Evolutionary conservation across 2,329 filamentous ascomycete genomes (phyloP).

Genomic region (Paecilomyces formosus): DNA sequence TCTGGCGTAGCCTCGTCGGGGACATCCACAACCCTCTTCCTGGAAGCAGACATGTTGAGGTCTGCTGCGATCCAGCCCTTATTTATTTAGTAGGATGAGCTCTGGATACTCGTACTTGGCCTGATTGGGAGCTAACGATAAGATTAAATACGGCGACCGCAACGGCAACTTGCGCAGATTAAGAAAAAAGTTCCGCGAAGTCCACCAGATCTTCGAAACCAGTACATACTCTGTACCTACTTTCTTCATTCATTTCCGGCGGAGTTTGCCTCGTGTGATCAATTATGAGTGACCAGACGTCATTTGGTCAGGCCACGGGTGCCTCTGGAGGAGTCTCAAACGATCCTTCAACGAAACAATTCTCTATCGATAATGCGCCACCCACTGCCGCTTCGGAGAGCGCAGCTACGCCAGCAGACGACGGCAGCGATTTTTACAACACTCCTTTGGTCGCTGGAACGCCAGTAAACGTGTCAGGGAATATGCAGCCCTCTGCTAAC

Average conservation of each 20-base stretch:
- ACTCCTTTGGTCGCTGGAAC: conserved; percentile 26
- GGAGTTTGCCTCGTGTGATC: background rate
- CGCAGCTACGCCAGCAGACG: conserved; percentile 22
- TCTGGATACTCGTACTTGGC: background rate
- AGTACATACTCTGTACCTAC: background rate
- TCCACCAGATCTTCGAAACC: background rate
- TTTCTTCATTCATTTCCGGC: background rate
- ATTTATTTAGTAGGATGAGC: background rate
- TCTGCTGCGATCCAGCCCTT: background rate
- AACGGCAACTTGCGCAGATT: conserved; percentile 19
- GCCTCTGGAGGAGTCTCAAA: conserved; percentile 10
- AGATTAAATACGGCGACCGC: conserved; percentile 13
- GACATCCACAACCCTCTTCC: conserved; percentile 7
- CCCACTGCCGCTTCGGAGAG: conserved; percentile 11
- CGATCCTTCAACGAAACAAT: conserved; percentile 16
- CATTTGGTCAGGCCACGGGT: conserved; percentile 5
- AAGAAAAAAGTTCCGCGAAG: conserved; percentile 18
- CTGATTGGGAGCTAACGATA: conserved; percentile 3
- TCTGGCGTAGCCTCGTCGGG: conserved; percentile 1
- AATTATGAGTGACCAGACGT: conserved; percentile 19
- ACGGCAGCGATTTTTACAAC: conserved; percentile 37
- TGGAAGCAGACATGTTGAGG: conserved; percentile 11
- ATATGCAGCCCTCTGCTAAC: conserved; percentile 3
- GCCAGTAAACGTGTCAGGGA: conserved; percentile 12
- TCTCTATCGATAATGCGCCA: conserved; percentile 21